Percentiles rank a stretch among this genome's conserved stretches.
phyloP scores from a whole-genome alignment of 1,139 yeast genomes.

The Sugiyamaella japonica region DNA sequence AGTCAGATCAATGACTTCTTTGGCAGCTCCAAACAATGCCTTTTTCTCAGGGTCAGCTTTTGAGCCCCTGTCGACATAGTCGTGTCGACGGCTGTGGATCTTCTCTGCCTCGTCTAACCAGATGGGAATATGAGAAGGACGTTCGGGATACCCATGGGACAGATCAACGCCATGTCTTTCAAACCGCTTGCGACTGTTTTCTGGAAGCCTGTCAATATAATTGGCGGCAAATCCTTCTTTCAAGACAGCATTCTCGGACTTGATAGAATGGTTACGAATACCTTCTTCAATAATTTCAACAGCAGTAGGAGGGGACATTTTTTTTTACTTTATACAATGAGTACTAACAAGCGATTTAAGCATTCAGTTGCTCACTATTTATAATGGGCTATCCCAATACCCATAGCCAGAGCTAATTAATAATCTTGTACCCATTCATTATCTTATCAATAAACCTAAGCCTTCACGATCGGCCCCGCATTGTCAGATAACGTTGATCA shows the following conservation, averaged over 20 bases:
- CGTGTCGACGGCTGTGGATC: constrained; percentile 45
- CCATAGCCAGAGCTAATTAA: not conserved
- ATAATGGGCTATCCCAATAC: not conserved
- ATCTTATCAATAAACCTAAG: not conserved
- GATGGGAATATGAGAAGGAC: constrained; percentile 48
- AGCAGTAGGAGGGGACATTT: constrained; percentile 19
- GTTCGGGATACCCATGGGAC: constrained; percentile 48
- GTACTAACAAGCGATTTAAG: not conserved
- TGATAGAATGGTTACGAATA: constrained; percentile 17
- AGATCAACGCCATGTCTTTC: constrained; percentile 46
- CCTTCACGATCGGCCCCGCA: not conserved
- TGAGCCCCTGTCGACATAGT: constrained; percentile 48
- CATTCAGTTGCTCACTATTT: not conserved
- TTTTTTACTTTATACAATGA: not conserved
- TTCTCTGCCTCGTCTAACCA: constrained; percentile 54
- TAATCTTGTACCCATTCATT: not conserved
- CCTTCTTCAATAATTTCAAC: constrained; percentile 20
- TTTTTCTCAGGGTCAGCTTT: constrained; percentile 56
- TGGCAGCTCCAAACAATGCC: constrained; percentile 53
- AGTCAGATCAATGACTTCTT: constrained; percentile 50
- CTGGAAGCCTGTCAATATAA: constrained; percentile 42
- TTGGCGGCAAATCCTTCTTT: constrained; percentile 25
- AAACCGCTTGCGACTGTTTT: constrained; percentile 40
- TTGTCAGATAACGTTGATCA: not conserved
- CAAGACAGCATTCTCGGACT: constrained; percentile 16